phyloP scores from a whole-genome alignment of 1,284 basidiomycete genomes.

The Leccinum ponderosum region DNA sequence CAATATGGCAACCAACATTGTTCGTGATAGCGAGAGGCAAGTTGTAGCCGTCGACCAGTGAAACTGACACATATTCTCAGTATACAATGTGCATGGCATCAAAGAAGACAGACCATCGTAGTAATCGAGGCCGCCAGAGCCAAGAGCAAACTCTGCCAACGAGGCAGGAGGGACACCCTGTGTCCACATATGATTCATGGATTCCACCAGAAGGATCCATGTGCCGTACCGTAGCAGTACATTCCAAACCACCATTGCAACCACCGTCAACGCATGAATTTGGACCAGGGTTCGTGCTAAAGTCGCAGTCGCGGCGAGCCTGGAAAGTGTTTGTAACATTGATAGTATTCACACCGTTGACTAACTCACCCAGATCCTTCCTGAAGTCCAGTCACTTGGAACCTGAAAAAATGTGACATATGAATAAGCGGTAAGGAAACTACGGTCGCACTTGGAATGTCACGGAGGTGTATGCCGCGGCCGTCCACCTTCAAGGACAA shows the following conservation, averaged over 20 bases:
- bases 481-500: slow-evolving; percentile 22
- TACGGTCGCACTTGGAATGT: slow-evolving; percentile 26
- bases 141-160: slow-evolving; percentile 60
- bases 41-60: slow-evolving; percentile 49
- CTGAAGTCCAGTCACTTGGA: slow-evolving; percentile 31
- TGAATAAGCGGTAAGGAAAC: neutral
- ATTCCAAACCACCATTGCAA: slow-evolving; percentile 58
- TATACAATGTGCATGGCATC: neutral
- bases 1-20: slow-evolving; percentile 39
- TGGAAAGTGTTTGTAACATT: slow-evolving; percentile 11
- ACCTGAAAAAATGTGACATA: slow-evolving; percentile 17
- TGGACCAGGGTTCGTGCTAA: slow-evolving; percentile 34
- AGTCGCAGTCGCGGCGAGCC: slow-evolving; percentile 42
- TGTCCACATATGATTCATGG: slow-evolving; percentile 3
- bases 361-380: slow-evolving; percentile 32
- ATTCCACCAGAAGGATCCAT: neutral
- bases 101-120: slow-evolving; percentile 25
- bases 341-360: neutral
- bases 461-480: slow-evolving; percentile 22
- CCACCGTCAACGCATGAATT: slow-evolving; percentile 57
- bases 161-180: slow-evolving; percentile 61
- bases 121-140: slow-evolving; percentile 21
- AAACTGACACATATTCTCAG: slow-evolving; percentile 28
- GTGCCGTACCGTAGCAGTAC: slow-evolving; percentile 50
- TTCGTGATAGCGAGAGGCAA: slow-evolving; percentile 46